Conservation (phyloP, 331 rosid species). For the Erythrophleum ivorense region DNA sequence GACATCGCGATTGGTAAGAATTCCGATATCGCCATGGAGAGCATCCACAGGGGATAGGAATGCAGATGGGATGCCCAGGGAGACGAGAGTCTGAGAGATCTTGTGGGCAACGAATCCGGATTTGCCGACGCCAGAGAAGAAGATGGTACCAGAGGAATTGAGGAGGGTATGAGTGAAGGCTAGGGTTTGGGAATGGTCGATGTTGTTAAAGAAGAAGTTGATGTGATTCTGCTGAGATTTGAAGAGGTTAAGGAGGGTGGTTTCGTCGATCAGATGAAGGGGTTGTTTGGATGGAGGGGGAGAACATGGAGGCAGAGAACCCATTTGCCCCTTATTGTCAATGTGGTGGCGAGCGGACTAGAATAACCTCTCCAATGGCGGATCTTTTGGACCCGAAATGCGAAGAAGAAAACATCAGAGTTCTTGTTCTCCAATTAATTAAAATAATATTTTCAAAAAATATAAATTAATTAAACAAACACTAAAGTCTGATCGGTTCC, state of each 20-base stretch:
- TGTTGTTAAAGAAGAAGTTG: conserved; percentile 87
- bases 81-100: conserved; percentile 96
- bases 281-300: conserved; percentile 21
- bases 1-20: conserved; percentile 59
- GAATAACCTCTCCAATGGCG: conserved; percentile 8
- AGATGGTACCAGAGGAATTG: conserved; percentile 74
- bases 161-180: conserved; percentile 85
- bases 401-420: background rate
- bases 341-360: background rate
- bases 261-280: conserved; percentile 57
- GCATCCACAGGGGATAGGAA: conserved; percentile 92
- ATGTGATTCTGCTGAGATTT: conserved; percentile 91
- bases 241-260: conserved; percentile 67
- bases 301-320: conserved; percentile 65
- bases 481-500: background rate
- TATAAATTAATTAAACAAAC: too few species aligned
- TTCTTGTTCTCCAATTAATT: background rate
- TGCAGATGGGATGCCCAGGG: conserved; percentile 80
- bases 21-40: conserved; percentile 96
- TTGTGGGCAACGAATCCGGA: conserved; percentile 97
- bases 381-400: background rate
- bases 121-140: conserved; percentile 95
- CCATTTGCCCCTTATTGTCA: conserved; percentile 47
- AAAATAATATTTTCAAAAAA: too few species aligned
- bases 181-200: conserved; percentile 84